phyloP scores from a whole-genome alignment of 2,329 filamentous ascomycete species.

The Diplodia seriata region DNA sequence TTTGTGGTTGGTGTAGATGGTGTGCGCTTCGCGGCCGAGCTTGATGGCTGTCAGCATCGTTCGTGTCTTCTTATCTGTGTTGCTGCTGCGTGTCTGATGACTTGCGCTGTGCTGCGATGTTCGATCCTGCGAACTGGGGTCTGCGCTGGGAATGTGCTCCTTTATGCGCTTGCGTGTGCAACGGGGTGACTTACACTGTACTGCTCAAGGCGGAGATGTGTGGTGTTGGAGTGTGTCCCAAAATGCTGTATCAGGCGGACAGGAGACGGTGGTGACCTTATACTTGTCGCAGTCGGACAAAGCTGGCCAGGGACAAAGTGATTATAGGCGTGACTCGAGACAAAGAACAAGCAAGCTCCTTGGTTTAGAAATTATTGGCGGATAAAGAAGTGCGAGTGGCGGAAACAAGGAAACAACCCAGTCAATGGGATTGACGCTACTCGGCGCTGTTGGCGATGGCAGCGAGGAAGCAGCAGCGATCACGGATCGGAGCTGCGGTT shows the following conservation, averaged over 20 bases:
- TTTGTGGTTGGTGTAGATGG: conserved; percentile 29
- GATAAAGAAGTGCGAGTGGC: conserved; percentile 22
- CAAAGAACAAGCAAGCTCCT: conserved; percentile 16
- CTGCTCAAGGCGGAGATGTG: background rate
- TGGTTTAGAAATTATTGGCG: conserved; percentile 26
- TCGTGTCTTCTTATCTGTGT: too few relatives aligned
- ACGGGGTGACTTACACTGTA: conserved; percentile 3
- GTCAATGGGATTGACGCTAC: conserved; percentile 25
- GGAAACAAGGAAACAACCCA: conserved; percentile 31
- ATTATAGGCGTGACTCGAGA: conserved; percentile 6
- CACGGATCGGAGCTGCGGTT: conserved; percentile 15
- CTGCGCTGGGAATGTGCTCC: background rate
- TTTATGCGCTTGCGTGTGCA: conserved; percentile 2
- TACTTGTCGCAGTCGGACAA: conserved; percentile 13
- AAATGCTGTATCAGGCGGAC: background rate
- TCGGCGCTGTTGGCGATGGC: background rate
- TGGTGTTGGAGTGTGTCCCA: conserved; percentile 6
- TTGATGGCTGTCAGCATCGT: conserved; percentile 24
- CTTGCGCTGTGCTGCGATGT: background rate
- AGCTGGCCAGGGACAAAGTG: conserved; percentile 7
- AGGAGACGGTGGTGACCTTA: background rate
- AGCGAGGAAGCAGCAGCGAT: conserved; percentile 3
- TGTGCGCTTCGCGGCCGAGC: conserved; percentile 16
- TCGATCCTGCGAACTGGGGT: conserved; percentile 11
- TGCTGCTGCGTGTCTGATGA: background rate